Evolutionary conservation across 371 early-diverging fungal genomes (phyloP).

Genomic region (Rhizomucor pusillus): DNA sequence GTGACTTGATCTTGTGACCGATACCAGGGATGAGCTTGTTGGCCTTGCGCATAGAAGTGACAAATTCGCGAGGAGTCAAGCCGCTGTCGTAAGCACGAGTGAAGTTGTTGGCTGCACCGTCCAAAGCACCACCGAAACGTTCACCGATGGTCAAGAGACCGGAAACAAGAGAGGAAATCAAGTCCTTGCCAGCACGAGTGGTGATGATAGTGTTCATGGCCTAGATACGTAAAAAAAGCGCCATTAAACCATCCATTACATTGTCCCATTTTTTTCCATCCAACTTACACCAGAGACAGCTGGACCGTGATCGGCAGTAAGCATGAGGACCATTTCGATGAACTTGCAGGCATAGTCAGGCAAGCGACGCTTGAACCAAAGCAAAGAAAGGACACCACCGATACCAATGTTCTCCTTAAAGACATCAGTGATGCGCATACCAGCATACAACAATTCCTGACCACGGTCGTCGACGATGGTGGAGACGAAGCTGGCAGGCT

Average conservation of each 20-base stretch:
- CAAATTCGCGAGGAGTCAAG: slow-evolving; percentile 88
- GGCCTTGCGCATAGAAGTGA: slow-evolving; percentile 86
- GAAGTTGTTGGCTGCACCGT: slow-evolving; percentile 93
- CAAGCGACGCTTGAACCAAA: slow-evolving; percentile 98
- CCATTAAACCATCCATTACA: neutral
- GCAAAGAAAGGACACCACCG: slow-evolving; percentile 93
- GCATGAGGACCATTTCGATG: slow-evolving; percentile 98
- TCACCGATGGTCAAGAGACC: slow-evolving; percentile 96
- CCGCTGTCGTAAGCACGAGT: slow-evolving; percentile 87
- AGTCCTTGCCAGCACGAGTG: slow-evolving; percentile 97
- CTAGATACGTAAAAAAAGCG: slow-evolving; percentile 25
- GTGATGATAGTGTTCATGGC: slow-evolving; percentile 99
- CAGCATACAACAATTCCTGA: slow-evolving; percentile 96
- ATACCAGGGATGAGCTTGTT: slow-evolving; percentile 95
- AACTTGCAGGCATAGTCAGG: slow-evolving; percentile 95
- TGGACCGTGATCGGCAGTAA: slow-evolving; percentile 98
- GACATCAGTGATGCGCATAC: slow-evolving; percentile 96
- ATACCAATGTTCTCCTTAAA: slow-evolving; percentile 98
- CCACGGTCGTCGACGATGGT: slow-evolving; percentile 99
- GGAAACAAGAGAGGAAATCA: slow-evolving; percentile 91
- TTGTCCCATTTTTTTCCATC: neutral
- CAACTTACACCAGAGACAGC: slow-evolving; percentile 54
- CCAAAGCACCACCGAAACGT: slow-evolving; percentile 96
- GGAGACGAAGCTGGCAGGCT: slow-evolving; percentile 97
- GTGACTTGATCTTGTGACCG: slow-evolving; percentile 98